Base-by-base conservation (phyloP, 2,329 filamentous ascomycete genomes). In the Hypoxylon sp. region DNA sequence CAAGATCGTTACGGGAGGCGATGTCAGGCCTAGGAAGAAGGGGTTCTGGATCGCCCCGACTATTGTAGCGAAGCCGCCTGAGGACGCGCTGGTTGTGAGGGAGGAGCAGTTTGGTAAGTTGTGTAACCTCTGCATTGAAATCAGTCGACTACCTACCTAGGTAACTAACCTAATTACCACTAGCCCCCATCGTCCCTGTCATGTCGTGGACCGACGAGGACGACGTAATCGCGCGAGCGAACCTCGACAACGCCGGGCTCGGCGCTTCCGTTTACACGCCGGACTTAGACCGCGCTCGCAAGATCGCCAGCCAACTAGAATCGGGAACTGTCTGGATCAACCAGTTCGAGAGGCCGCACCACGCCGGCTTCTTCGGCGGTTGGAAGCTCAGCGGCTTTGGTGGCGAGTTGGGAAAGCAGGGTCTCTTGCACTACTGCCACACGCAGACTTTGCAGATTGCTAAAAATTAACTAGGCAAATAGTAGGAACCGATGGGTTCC, bases 231-330 rank as follows among this genome's bases (percentile, higher is more conserved):
- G 75, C 76, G 1, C 83, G 87, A 3, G 88, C 94, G 60, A 97
- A 97, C 80, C 98, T 95, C 86, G 98, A 99, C 86, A 96, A 94
- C 78, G 84, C 87, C 9, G 88, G 97, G 73, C 94, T 92, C 73
- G 94, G 97, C 74, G 92, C 91, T 59, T 88, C 87, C 0, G 83
- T 91, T 0, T 91, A 88, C 81, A 85, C 82, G 14, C 82, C 80
- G 14, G 86, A 91, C 63, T 62, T 87, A 1, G 78, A 78, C 0
- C 79, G 82, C 3, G 88, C 87, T 0, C 81, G 82, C 33, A 78
- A 80, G 3, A 84, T 91, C 46, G 88, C 86, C 0, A 75, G 82
- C 29, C 81, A 83, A 51, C 75, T 91, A 10, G 84, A 89, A 71
- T 84, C 86, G 0, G 89, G 89, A 0, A 85, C 80, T 10, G 85